Percentiles rank a stretch among this genome's conserved stretches.
phyloP scores from a whole-genome alignment of 768 basidiomycete genomes.

The Tephrocybe sp. region DNA sequence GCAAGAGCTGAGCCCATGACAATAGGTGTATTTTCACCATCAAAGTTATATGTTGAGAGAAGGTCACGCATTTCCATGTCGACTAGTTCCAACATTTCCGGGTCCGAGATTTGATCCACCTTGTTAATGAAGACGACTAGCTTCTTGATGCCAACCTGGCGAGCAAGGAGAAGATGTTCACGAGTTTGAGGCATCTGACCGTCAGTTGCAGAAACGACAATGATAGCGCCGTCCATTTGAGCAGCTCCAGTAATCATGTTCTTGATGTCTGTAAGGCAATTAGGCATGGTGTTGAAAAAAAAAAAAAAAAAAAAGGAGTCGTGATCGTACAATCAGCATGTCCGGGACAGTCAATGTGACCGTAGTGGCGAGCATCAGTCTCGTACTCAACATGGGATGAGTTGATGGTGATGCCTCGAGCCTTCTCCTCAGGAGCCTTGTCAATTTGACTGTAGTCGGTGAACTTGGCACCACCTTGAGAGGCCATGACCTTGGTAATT shows the following conservation, averaged over 20 bases:
- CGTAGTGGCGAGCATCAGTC: conserved; percentile 86
- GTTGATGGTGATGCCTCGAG: conserved; percentile 99
- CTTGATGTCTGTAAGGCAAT: conserved; percentile 67
- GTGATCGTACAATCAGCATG: conserved; percentile 87
- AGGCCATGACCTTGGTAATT: conserved; percentile 90
- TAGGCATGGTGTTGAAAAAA: conserved; percentile 13
- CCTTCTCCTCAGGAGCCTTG: conserved; percentile 99
- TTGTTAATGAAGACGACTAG: conserved; percentile 99
- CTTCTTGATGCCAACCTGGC: conserved; percentile 97
- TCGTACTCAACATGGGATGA: conserved; percentile 99
- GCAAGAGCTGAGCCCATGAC: conserved; percentile 96
- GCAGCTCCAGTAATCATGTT: conserved; percentile 99
- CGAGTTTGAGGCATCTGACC: conserved; percentile 99
- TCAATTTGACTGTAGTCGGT: conserved; percentile 97
- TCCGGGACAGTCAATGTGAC: conserved; percentile 97
- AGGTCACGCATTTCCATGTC: conserved; percentile 99
- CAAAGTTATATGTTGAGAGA: conserved; percentile 87
- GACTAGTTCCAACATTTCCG: conserved; percentile 98
- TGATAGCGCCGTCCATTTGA: conserved; percentile 95
- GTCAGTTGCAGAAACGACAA: conserved; percentile 97
- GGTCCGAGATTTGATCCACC: conserved; percentile 93
- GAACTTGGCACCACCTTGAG: conserved; percentile 77
- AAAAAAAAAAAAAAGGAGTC: conserved; percentile 8
- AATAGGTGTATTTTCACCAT: conserved; percentile 98
- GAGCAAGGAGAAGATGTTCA: conserved; percentile 95